These are phyloP conservation scores for Priceomyces carsonii DNA, from an alignment of 805 yeast genomes.

Conservation along the genomic window DNA sequence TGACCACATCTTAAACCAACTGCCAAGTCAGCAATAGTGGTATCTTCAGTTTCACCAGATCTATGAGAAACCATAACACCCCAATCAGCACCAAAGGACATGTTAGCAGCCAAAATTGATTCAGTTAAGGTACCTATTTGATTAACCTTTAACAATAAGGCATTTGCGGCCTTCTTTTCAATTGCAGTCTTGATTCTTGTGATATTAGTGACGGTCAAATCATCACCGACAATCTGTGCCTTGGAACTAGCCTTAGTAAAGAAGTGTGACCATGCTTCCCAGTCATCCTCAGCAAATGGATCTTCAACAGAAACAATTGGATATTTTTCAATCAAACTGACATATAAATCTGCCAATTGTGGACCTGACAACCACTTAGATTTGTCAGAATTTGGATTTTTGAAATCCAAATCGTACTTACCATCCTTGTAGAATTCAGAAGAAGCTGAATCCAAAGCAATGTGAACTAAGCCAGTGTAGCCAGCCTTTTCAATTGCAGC, in stretches of 20 bases:
- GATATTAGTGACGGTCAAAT: conserved; percentile 98
- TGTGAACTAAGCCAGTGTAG: conserved; percentile 87
- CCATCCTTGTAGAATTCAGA: conserved; percentile 98
- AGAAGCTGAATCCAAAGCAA: conserved; percentile 96
- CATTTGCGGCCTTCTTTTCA: conserved; percentile 94
- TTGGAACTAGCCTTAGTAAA: conserved; percentile 61
- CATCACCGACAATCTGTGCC: conserved; percentile 95
- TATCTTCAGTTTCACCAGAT: conserved; percentile 99
- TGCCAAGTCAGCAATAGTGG: conserved; percentile 94
- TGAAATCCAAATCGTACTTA: conserved; percentile 96
- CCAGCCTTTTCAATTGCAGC: conserved; percentile 92
- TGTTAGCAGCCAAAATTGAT: conserved; percentile 95
- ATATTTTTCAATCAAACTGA: conserved; percentile 77
- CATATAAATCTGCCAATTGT: conserved; percentile 85
- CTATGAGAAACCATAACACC: conserved; percentile 99
- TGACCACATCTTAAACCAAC: conserved; percentile 99
- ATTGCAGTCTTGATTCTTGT: conserved; percentile 91
- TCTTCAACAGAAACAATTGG: conserved; percentile 98
- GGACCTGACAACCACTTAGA: conserved; percentile 89
- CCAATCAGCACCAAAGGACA: conserved; percentile 95
- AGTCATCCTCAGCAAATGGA: conserved; percentile 99
- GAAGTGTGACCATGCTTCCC: conserved; percentile 97
- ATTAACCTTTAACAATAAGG: conserved; percentile 95
- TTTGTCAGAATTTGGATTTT: conserved; percentile 90
- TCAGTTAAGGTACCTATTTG: conserved; percentile 97